Conservation (phyloP, 805 yeast genomes). For the Cyberlindnera amylophila region DNA sequence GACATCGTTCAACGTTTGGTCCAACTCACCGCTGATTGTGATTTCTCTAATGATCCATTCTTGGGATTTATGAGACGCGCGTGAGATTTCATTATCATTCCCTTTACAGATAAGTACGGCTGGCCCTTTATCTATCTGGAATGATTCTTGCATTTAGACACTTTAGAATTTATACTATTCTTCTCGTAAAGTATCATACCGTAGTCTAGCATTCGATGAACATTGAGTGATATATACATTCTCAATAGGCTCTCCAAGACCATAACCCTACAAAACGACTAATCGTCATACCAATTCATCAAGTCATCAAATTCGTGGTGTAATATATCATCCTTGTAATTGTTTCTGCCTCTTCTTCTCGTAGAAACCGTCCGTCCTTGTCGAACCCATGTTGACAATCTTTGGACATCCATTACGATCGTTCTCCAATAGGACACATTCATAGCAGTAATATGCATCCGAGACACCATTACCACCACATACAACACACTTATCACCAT, state of each 20-base stretch:
- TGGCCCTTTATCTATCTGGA: no score
- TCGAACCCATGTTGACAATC: constrained; percentile 76
- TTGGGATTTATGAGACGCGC: constrained; percentile 15
- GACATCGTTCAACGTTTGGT: constrained; percentile 13
- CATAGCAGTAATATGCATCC: constrained; percentile 80
- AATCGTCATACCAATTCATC: no score
- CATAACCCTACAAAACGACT: no score
- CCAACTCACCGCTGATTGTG: constrained; percentile 6
- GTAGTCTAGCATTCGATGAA: no score
- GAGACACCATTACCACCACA: constrained; percentile 65
- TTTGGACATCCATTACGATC: constrained; percentile 93
- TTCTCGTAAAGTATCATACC: no score
- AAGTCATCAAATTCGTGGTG: no score
- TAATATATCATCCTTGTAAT: constrained; percentile 8
- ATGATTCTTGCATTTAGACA: no score
- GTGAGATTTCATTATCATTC: no score
- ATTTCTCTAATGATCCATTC: constrained; percentile 19
- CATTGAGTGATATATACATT: no score
- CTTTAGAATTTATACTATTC: no score
- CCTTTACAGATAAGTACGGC: no score
- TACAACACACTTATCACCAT: constrained; percentile 64
- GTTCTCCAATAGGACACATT: constrained; percentile 74
- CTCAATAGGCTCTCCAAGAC: no score
- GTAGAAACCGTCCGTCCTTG: constrained; percentile 59
- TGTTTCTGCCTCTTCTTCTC: constrained; percentile 44